Evolutionary conservation across 352 stramenopile species (phyloP), one percentile per base, ranked within the genome.

Genomic region (Phytopythium helicoides): DNA sequence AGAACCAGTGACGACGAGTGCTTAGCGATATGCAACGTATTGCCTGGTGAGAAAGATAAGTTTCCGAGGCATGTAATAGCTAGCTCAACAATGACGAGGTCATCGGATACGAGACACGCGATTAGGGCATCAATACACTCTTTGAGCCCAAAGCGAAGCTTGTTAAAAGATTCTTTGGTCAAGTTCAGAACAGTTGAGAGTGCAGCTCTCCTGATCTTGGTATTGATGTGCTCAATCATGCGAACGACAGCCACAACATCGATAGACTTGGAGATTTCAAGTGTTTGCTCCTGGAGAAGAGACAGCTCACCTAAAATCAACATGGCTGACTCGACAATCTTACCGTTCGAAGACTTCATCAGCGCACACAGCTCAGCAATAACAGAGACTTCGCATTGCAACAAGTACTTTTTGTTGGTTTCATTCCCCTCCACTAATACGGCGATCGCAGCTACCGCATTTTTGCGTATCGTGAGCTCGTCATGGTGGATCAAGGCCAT

Each of bases 131-230:
- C 61, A 11, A 89, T 54, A 36, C 80, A 86, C 37, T 83, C 72
- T 9, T 60, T 56, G 8, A 86, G 64, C 1, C 80, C 79, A 23
- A 89, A 92, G 10, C 77, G 77, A 5, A 86, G 56, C 52, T 90
- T 90, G 60, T 90, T 90, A 47, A 90, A 89, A 0, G 82, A 87
- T 49, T 90, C 79, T 15, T 82, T 84, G 4, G 80, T 92, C 9
- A 90, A 53, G 56, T 87, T 69, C 1, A 81, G 42, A 3, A 87
- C 62, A 4, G 81, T 75, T 12, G 71, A 54, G 28, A 92, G 53
- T 34, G 75, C 71, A 0, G 82, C 79, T 39, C 75, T 64, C 38
- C 71, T 56, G 33, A 92, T 83, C 15, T 77, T 73, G 19, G 58
- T 47, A 42, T 90, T 90, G 3, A 87, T 40, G 40, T 87, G 75